Conservation (phyloP, 2,329 filamentous ascomycete genomes). For the Ophiostoma sp. region DNA sequence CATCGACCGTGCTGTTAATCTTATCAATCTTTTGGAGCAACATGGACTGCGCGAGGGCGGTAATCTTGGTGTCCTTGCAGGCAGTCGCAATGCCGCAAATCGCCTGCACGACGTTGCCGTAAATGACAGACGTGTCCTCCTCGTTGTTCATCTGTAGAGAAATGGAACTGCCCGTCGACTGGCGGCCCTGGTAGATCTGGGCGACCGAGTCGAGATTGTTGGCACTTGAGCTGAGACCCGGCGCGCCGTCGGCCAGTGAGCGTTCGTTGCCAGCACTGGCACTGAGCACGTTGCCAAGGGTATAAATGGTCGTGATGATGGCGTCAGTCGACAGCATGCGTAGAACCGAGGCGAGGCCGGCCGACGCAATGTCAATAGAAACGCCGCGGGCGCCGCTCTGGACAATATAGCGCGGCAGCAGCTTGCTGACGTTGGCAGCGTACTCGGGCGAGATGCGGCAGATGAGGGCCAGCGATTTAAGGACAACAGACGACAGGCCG, state of each 20-base stretch:
- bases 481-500: constrained; percentile 71
- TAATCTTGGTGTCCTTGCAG: constrained; percentile 87
- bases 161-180: constrained; percentile 72
- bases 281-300: constrained; percentile 91
- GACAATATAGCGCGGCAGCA: constrained; percentile 83
- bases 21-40: constrained; percentile 93
- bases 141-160: constrained; percentile 74
- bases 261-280: constrained; percentile 70
- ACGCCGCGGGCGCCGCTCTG: constrained; percentile 71
- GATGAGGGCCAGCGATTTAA: constrained; percentile 80
- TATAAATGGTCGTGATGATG: constrained; percentile 92
- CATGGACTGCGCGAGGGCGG: constrained; percentile 89
- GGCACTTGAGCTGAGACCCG: constrained; percentile 34
- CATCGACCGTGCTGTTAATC: constrained; percentile 76
- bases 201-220: constrained; percentile 38
- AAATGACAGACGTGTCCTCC: constrained; percentile 74
- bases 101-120: constrained; percentile 89
- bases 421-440: constrained; percentile 73
- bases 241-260: constrained; percentile 53
- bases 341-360: constrained; percentile 78
- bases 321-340: constrained; percentile 85
- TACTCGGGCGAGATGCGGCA: constrained; percentile 72
- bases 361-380: constrained; percentile 76
- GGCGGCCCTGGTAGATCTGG: constrained; percentile 54
- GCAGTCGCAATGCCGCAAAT: constrained; percentile 86